A percentile compares a stretch with the other conserved stretches of the same genome.
These are phyloP conservation scores for Carex myosuroides DNA, from an alignment of 176 grass and related monocot species.

Conservation along the genomic window DNA sequence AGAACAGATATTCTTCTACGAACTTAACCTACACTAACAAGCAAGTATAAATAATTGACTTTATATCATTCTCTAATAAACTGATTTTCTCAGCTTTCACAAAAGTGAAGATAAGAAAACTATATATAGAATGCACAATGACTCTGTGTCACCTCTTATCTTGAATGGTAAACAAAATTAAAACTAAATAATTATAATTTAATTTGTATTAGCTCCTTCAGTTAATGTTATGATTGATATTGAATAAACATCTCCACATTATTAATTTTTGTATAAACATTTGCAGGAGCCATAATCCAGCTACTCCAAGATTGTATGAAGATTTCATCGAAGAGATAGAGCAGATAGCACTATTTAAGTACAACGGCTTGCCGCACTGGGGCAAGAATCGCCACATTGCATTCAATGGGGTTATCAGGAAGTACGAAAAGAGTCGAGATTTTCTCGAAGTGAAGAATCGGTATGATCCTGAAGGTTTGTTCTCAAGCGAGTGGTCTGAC, in stretches of 20 bases:
- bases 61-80: no score
- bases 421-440: background rate
- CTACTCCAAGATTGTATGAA: constrained; percentile 19
- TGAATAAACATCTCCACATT: no score
- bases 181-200: background rate
- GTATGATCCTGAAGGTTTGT: constrained; percentile 34
- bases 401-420: constrained; percentile 18
- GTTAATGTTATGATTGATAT: background rate
- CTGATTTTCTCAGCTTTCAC: no score
- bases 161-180: background rate
- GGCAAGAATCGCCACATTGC: constrained; percentile 25
- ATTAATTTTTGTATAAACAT: background rate
- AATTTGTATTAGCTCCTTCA: background rate
- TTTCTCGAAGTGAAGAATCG: constrained; percentile 12
- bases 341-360: constrained; percentile 27
- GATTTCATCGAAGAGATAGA: constrained; percentile 30
- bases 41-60: background rate
- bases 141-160: background rate
- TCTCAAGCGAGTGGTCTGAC: constrained; percentile 36
- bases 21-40: background rate
- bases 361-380: constrained; percentile 14
- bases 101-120: background rate
- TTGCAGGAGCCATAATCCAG: constrained; percentile 2
- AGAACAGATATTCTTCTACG: background rate
- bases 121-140: no score